A percentile compares a stretch with the other conserved stretches of the same genome.
phyloP scores from a whole-genome alignment of 1,139 yeast species.

The Taiozyma sp. region DNA sequence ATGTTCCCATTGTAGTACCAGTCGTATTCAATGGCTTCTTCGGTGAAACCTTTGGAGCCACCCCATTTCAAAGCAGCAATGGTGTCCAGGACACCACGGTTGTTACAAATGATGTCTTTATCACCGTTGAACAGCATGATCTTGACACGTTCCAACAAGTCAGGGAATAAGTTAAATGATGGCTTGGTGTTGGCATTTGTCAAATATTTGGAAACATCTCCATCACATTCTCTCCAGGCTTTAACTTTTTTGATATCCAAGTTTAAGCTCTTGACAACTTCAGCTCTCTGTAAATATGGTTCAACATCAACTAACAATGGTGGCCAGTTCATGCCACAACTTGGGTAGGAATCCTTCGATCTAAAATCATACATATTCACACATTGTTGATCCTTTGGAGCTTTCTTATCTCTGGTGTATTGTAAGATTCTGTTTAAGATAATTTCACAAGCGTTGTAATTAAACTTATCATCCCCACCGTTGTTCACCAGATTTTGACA shows the following conservation, averaged over 20 bases:
- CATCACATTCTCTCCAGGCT: conserved; percentile 77
- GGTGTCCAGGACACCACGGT: conserved; percentile 66
- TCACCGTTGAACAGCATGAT: conserved; percentile 83
- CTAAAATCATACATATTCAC: conserved; percentile 80
- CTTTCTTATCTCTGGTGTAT: conserved; percentile 31
- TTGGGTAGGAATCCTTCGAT: conserved; percentile 66
- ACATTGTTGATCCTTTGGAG: conserved; percentile 43
- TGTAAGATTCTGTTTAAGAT: conserved; percentile 40
- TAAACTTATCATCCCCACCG: conserved; percentile 28
- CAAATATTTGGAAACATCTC: conserved; percentile 49
- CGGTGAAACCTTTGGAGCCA: conserved; percentile 54
- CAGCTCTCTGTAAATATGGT: conserved; percentile 52
- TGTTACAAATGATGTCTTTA: conserved; percentile 85
- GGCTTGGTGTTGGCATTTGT: conserved; percentile 52
- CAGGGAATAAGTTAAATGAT: conserved; percentile 62
- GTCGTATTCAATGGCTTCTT: conserved; percentile 30
- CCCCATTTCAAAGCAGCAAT: conserved; percentile 66
- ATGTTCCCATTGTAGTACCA: conserved; percentile 49
- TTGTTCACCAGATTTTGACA: conserved; percentile 54
- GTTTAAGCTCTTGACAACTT: conserved; percentile 59
- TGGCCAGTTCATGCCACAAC: conserved; percentile 97
- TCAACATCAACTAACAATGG: conserved; percentile 55
- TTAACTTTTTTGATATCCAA: conserved; percentile 30
- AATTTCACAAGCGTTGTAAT: conserved; percentile 43
- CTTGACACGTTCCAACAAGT: conserved; percentile 49